Evolutionary conservation across 2,329 filamentous ascomycete genomes (phyloP).

Genomic region (Aspergillus pseudoterreus): DNA sequence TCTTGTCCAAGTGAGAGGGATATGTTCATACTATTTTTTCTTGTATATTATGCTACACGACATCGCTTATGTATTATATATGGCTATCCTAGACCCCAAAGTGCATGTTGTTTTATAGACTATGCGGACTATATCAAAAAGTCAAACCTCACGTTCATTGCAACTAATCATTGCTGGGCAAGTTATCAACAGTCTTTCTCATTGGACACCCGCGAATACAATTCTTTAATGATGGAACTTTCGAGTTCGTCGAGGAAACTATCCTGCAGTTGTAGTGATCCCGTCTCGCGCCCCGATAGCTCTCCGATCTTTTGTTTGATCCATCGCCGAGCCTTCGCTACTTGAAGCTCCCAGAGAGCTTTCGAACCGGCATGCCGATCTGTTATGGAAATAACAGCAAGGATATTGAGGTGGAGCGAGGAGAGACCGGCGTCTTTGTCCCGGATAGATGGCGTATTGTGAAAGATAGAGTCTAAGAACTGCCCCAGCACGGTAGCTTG

Average conservation of each 20-base stretch:
- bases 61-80: neutral
- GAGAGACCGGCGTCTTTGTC: neutral
- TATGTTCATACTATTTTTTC: neutral
- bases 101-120: too few species aligned
- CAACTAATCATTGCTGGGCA: too few species aligned
- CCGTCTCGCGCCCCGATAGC: neutral
- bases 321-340: neutral
- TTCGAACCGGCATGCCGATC: neutral
- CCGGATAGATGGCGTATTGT: neutral
- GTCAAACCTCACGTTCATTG: too few species aligned
- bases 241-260: neutral
- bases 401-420: neutral
- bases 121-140: too few species aligned
- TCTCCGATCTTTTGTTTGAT: neutral
- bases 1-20: constrained; percentile 67
- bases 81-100: too few species aligned
- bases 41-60: neutral
- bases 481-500: neutral
- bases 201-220: neutral
- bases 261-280: neutral
- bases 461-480: neutral
- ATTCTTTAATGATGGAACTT: neutral
- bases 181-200: too few species aligned
- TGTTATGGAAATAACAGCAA: neutral
- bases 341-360: constrained; percentile 1